Evolutionary conservation across 768 basidiomycete species (phyloP).

Genomic region (Thelephora ganbajun): DNA sequence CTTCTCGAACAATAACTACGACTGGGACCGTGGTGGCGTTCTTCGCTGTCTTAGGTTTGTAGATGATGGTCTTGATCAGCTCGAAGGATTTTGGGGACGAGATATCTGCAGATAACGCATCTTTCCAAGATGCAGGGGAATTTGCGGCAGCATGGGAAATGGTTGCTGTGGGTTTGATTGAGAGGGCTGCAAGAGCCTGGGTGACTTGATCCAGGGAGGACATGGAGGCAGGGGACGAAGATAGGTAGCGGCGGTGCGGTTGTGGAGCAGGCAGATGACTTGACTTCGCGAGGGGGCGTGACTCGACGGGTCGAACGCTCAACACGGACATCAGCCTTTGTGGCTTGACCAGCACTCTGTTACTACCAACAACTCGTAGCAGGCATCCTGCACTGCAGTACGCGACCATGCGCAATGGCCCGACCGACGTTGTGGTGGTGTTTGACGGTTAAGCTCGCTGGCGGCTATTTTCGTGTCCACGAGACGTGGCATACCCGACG

Average conservation of each 20-base stretch:
- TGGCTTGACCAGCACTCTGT: not conserved
- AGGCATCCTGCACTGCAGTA: not conserved
- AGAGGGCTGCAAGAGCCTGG: slow-evolving; percentile 34
- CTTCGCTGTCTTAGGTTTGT: slow-evolving; percentile 96
- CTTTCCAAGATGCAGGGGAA: slow-evolving; percentile 68
- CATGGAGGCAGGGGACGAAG: slow-evolving; percentile 17
- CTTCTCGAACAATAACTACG: slow-evolving; percentile 74
- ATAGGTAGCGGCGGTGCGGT: not conserved
- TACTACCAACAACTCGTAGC: not conserved
- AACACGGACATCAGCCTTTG: slow-evolving; percentile 14
- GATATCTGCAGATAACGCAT: slow-evolving; percentile 41
- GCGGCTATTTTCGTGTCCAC: not conserved
- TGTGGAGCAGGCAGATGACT: slow-evolving; percentile 2
- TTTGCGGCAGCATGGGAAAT: slow-evolving; percentile 47
- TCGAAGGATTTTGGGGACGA: slow-evolving; percentile 47
- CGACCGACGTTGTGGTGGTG: not conserved
- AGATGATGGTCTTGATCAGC: slow-evolving; percentile 79
- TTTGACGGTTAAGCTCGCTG: not conserved
- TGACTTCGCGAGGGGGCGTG: slow-evolving; percentile 8
- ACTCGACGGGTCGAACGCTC: slow-evolving; percentile 1
- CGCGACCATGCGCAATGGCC: not conserved
- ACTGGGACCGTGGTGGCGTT: slow-evolving; percentile 72
- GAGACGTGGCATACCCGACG: too few relatives aligned
- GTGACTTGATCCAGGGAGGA: slow-evolving; percentile 19
- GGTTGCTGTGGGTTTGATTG: slow-evolving; percentile 37